Evolutionary conservation across 495 filamentous ascomycete genomes (phyloP), one percentile per base, ranked within the genome.

Genomic region (Patellaria atrata): DNA sequence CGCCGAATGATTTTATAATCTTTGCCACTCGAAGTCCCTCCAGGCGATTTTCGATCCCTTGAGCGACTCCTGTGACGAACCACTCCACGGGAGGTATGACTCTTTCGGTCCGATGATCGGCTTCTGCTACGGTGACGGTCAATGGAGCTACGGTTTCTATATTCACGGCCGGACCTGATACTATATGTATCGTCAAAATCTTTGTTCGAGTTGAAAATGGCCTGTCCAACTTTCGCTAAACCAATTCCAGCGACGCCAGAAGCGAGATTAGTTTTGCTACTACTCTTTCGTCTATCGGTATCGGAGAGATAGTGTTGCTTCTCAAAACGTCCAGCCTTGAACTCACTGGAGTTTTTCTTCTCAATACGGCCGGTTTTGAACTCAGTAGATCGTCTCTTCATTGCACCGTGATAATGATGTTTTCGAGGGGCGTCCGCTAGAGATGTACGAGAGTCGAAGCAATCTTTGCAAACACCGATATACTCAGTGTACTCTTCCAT

Each of bases 401-500:
- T 30, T 13, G 6, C 5, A 5, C 46, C 30, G 20, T 41, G 30
- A 49, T 73, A 71, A 40, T 75, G 56, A 48, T 82, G 77, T 39
- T 65, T 70, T 40, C 77, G 61, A 23, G 77, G 77, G 2, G 77
- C 77, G 47, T 81, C 62, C 20, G 52, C 37, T n/a, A 67, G 63
- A 18, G 57, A 63, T 2, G 71, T 67, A 4, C 68, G 64, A 3
- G 77, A 75, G 15, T 74, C 68, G 42, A 82, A 82, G 45, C 77
- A 82, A 37, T 70, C 56, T 40, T 59, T 66, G 54, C 77, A 82
- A 4, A 79, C 66, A 13, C 77, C 77, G 31, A 77, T 79, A 31
- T 68, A 61, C 48, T 82, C 75, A 2, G 76, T 77, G 41, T 82
- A 82, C 45, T 78, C 74, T 52, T 82, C 77, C 46, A 75, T 82